These are phyloP conservation scores for Kwoniella europaea DNA, from an alignment of 768 basidiomycete species.

Conservation along the genomic window DNA sequence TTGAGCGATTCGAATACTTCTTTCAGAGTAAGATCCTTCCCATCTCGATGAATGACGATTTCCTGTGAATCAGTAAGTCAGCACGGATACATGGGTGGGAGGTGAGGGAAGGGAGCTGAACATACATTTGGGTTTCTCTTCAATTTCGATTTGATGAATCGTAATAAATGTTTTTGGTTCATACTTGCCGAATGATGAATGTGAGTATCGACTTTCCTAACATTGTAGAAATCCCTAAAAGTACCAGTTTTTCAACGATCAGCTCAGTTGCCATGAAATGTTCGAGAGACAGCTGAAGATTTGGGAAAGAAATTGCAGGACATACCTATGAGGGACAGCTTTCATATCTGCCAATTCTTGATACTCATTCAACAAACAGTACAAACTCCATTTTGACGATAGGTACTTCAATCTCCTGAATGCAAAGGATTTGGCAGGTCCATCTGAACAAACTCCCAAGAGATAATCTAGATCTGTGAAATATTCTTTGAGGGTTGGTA, in stretches of 20 bases:
- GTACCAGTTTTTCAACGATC: not conserved
- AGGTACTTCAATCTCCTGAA: conserved; percentile 89
- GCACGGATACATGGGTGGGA: not conserved
- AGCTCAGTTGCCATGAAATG: conserved; percentile 1
- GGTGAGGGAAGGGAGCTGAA: not conserved
- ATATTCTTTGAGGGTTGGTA: conserved; percentile 77
- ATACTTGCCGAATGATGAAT: conserved; percentile 98
- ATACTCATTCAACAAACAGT: conserved; percentile 85
- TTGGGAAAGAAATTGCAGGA: conserved; percentile 1
- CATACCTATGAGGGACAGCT: conserved; percentile 80
- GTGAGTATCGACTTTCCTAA: conserved; percentile 97
- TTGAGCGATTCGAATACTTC: conserved; percentile 97
- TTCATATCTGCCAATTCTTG: conserved; percentile 97
- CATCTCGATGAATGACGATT: conserved; percentile 93
- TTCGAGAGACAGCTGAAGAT: no score
- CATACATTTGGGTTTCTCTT: conserved; percentile 55
- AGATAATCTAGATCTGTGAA: conserved; percentile 94
- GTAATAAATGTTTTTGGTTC: conserved; percentile 98
- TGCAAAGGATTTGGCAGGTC: conserved; percentile 94
- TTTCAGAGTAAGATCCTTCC: conserved; percentile 76
- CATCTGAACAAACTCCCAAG: conserved; percentile 86
- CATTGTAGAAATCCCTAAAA: conserved; percentile 96
- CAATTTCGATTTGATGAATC: conserved; percentile 87
- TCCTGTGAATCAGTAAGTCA: conserved; percentile 65
- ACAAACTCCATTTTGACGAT: conserved; percentile 91